Base-by-base conservation (phyloP, 345 rosid genomes). In the Abelmoschus esculentus region DNA sequence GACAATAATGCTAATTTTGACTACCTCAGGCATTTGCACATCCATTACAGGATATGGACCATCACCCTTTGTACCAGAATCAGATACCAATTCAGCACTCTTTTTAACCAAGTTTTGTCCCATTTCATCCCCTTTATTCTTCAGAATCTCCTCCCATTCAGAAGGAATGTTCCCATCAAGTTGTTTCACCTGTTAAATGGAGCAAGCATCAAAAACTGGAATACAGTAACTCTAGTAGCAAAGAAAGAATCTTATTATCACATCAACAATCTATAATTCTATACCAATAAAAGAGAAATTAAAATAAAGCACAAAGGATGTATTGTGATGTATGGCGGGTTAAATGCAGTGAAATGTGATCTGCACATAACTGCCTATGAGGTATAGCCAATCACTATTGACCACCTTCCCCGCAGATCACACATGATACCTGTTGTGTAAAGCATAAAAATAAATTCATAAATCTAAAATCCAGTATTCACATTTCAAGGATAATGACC, bases 131-230 rank as follows among this genome's bases (percentile, higher is more conserved):
- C 70, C 62, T 52, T 71, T 50, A 65, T 74, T 77, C 72, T 68
- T 71, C 71, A 90, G 76, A 67, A 82, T 73, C 76, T 89, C 93
- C 64, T 86, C 91, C 22, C 91, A 74, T 31, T 86, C 83, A 42
- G 78, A 78, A 10, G 90, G 88, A 70, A 89, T 86, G 77, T 85
- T 76, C 67, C 77, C 89, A 71, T 86, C 90, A 63, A 91, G 85
- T 81, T 87, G 80, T 76, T 84, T 91, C 74, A 82, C 75, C 98
- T 93, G 77, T 61, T 18, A 28, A 22, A 42, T 3, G 47, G 26
- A 79, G 29, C 60, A 54, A 56, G 32, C 60, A 56, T 22, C 60
- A 22, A 32, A 22, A 10, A 56, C 32, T 10, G 13, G 32, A 56
- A 52, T 52, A 52, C 32, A 61, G 19, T 29, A 32, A 70, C 56